phyloP scores from a whole-genome alignment of 148 eudicot species.

The Hydrangea macrophylla region DNA sequence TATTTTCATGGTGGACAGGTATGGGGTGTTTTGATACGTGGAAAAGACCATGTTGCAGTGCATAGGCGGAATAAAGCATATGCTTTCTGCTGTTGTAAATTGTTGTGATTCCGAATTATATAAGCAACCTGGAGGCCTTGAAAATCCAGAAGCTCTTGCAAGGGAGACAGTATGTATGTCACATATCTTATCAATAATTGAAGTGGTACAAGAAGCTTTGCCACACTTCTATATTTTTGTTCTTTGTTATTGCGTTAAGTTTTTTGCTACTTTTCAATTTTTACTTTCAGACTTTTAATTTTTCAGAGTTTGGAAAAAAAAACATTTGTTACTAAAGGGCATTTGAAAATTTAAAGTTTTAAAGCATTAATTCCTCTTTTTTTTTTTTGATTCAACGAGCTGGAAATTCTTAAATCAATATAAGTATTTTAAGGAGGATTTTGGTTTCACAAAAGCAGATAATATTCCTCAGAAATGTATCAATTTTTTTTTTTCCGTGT shows the following conservation, averaged over 20 bases:
- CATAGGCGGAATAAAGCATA: constrained; percentile 45
- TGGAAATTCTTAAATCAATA: too few species aligned
- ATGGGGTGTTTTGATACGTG: constrained; percentile 34
- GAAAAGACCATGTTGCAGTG: constrained; percentile 51
- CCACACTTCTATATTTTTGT: not conserved
- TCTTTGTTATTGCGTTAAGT: not conserved
- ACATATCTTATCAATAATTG: not conserved
- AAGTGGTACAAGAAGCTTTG: too few species aligned
- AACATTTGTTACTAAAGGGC: too few species aligned
- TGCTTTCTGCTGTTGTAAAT: constrained; percentile 31
- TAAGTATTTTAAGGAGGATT: too few species aligned
- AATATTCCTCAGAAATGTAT: too few species aligned
- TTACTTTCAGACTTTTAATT: too few species aligned
- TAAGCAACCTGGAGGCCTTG: constrained; percentile 30
- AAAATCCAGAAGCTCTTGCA: constrained; percentile 34
- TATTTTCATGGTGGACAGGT: constrained; percentile 20
- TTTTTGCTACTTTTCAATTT: not conserved
- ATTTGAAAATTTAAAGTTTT: too few species aligned
- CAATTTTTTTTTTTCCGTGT: too few species aligned
- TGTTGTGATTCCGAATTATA: constrained; percentile 42
- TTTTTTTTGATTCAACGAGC: too few species aligned
- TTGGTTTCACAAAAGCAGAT: too few species aligned
- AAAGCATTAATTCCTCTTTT: too few species aligned
- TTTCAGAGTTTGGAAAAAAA: too few species aligned
- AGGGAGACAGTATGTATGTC: constrained; percentile 38